phyloP scores from a whole-genome alignment of 805 yeast genomes.

The Komagataella pseudopastoris region DNA sequence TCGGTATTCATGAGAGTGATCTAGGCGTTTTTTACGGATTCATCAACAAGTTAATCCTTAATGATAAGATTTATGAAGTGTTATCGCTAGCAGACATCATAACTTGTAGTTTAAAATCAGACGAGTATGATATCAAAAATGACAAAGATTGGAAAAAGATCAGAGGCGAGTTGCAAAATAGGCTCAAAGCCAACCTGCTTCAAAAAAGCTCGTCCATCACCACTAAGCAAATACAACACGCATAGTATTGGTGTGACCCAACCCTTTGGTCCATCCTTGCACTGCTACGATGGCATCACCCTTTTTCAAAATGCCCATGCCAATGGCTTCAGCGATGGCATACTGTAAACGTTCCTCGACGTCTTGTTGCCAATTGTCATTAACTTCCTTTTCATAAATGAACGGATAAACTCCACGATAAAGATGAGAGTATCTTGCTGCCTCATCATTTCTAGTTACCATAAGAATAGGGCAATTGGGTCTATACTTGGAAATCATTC shows the following conservation, averaged over 20 bases:
- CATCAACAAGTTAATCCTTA: neutral
- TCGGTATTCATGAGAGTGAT: neutral
- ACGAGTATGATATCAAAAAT: neutral
- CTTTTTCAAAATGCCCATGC: constrained; percentile 69
- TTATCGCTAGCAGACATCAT: neutral
- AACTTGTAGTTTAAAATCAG: neutral
- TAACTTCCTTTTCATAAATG: constrained; percentile 52
- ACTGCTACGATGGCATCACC: constrained; percentile 89
- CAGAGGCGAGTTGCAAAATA: neutral
- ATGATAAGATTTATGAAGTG: neutral
- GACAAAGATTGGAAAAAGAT: neutral
- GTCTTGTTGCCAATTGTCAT: constrained; percentile 89
- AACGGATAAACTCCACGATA: constrained; percentile 99
- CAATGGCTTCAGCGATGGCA: constrained; percentile 85
- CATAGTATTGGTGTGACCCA: constrained; percentile 97
- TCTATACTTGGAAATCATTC: constrained; percentile 94
- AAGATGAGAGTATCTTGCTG: constrained; percentile 93
- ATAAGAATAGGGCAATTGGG: constrained; percentile 94
- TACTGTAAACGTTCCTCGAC: constrained; percentile 88
- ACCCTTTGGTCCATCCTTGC: constrained; percentile 98
- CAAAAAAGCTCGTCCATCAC: neutral
- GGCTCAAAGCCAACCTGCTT: neutral
- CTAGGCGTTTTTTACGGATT: neutral
- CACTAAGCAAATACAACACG: constrained; percentile 70
- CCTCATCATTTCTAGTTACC: constrained; percentile 90